A percentile compares a stretch with the other conserved stretches of the same genome.
These are phyloP conservation scores for Salix suchowensis DNA, from an alignment of 345 rosid species.

Conservation along the genomic window DNA sequence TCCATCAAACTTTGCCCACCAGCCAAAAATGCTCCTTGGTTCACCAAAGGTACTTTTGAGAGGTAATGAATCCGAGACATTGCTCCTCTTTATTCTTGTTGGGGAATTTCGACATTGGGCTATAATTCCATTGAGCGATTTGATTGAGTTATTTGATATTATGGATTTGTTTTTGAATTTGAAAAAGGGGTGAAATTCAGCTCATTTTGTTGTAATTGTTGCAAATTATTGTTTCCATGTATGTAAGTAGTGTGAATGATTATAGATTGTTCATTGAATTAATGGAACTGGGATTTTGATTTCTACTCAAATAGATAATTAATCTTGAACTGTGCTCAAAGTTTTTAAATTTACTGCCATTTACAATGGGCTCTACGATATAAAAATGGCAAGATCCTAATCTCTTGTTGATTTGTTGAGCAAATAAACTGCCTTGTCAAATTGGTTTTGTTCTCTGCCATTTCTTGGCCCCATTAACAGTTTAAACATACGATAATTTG, in stretches of 20 bases:
- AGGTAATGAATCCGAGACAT: slow-evolving; percentile 36
- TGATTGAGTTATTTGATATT: background rate
- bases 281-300: background rate
- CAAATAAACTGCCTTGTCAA: background rate
- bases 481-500: background rate
- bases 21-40: slow-evolving; percentile 49
- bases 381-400: background rate
- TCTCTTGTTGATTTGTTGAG: slow-evolving; percentile 6
- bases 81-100: background rate
- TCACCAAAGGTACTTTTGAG: slow-evolving; percentile 80
- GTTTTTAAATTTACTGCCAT: background rate
- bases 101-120: background rate
- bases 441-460: background rate
- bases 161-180: background rate
- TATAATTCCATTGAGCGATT: background rate
- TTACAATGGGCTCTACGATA: background rate
- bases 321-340: background rate
- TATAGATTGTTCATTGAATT: background rate
- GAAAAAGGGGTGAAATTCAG: background rate
- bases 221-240: background rate
- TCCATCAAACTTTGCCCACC: slow-evolving; percentile 74
- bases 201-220: background rate
- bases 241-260: background rate
- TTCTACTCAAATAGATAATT: background rate
- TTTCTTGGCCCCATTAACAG: background rate